A percentile compares a stretch with the other conserved stretches of the same genome.
Evolutionary conservation across 83 land plant genomes (phyloP).

Genomic region (Isoetes engelmannii): DNA sequence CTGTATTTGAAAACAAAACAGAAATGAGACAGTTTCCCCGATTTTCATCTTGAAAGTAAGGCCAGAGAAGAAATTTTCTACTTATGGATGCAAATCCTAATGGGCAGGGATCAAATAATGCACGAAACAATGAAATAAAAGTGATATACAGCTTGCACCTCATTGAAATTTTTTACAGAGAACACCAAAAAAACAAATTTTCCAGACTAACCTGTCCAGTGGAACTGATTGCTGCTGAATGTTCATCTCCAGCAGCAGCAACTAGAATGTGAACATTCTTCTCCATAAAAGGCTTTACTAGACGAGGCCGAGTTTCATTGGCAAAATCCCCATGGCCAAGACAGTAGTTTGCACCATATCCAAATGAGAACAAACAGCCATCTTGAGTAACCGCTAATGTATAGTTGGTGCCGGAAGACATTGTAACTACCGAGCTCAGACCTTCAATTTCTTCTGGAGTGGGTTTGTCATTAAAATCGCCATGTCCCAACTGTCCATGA

Average conservation of each 20-base stretch:
- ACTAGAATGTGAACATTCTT: constrained; percentile 55
- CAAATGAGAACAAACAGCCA: constrained; percentile 76
- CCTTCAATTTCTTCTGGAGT: constrained; percentile 43
- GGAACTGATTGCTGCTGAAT: constrained; percentile 82
- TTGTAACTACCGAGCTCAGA: constrained; percentile 49
- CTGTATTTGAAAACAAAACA: too few species aligned
- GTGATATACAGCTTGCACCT: too few species aligned
- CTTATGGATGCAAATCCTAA: too few species aligned
- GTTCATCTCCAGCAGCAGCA: constrained; percentile 89
- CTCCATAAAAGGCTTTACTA: constrained; percentile 48
- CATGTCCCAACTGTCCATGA: constrained; percentile 91
- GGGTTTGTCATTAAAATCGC: constrained; percentile 53
- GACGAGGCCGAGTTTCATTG: constrained; percentile 54
- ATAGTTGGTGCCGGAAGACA: constrained; percentile 72
- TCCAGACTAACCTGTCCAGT: constrained; percentile 58
- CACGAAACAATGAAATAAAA: too few species aligned
- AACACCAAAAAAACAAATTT: too few species aligned
- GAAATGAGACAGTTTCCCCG: too few species aligned
- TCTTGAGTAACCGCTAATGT: constrained; percentile 61
- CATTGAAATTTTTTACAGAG: background rate
- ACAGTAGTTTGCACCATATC: constrained; percentile 74
- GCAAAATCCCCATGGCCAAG: constrained; percentile 88
- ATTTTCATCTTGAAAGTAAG: too few species aligned
- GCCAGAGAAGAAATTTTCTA: too few species aligned
- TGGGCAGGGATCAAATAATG: too few species aligned